These are phyloP conservation scores for Hibiscus tridactylites DNA, from an alignment of 345 rosid species.

Conservation along the genomic window DNA sequence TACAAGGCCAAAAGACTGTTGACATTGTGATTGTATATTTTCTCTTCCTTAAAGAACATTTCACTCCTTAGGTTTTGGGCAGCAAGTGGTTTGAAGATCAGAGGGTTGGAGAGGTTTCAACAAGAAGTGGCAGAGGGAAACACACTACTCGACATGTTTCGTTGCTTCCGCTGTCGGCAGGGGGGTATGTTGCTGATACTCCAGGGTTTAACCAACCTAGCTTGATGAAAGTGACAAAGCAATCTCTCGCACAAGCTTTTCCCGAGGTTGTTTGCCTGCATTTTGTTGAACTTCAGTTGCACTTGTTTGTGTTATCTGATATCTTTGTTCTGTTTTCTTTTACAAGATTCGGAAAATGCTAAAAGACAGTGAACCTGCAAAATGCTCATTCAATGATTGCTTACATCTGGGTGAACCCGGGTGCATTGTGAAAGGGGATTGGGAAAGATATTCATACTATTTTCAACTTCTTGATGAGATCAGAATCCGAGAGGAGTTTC, in stretches of 20 bases:
- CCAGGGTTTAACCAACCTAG: conserved; percentile 96
- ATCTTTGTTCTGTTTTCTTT: not conserved
- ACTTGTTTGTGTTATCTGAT: not conserved
- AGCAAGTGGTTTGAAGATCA: conserved; percentile 81
- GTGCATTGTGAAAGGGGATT: conserved; percentile 63
- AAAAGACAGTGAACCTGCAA: conserved; percentile 31
- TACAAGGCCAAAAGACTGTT: not conserved
- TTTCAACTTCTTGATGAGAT: conserved; percentile 84
- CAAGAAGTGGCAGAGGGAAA: conserved; percentile 79
- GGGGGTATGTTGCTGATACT: conserved; percentile 90
- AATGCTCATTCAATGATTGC: conserved; percentile 74
- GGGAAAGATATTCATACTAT: conserved; percentile 83
- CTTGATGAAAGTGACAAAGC: conserved; percentile 81
- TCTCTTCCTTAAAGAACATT: not conserved
- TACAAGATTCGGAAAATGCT: conserved; percentile 42
- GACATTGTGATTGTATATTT: not conserved
- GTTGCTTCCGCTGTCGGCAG: conserved; percentile 62
- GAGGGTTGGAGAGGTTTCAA: conserved; percentile 76
- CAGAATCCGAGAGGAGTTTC: conserved; percentile 79
- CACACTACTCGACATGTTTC: conserved; percentile 88
- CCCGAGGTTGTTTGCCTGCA: conserved; percentile 61
- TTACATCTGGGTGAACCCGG: conserved; percentile 87
- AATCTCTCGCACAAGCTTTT: conserved; percentile 67
- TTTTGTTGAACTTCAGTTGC: not conserved
- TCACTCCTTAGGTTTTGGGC: conserved; percentile 41